A percentile compares a stretch with the other conserved stretches of the same genome.
These are phyloP conservation scores for Babesia ovata DNA, from an alignment of 169 alveolate genomes.

Conservation along the genomic window DNA sequence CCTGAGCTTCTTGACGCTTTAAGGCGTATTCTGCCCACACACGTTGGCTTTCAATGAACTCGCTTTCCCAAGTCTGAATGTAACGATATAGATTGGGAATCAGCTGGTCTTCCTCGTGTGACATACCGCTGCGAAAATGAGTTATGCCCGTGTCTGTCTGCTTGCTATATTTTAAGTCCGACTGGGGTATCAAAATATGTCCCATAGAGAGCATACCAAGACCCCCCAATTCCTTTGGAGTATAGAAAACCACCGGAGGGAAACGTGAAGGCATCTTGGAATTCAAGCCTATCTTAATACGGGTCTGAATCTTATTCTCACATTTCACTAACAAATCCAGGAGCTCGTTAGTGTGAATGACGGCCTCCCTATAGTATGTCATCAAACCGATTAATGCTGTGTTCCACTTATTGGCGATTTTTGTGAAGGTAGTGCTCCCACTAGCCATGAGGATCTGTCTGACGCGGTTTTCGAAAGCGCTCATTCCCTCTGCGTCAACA, in stretches of 20 bases:
- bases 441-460: slow-evolving; percentile 98
- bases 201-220: slow-evolving; percentile 99
- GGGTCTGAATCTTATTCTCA: slow-evolving; percentile 98
- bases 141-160: slow-evolving; percentile 99
- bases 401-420: slow-evolving; percentile 99
- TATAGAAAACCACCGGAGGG: slow-evolving; percentile 99
- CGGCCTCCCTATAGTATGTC: slow-evolving; percentile 99
- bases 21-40: slow-evolving; percentile 99
- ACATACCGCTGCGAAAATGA: slow-evolving; percentile 99
- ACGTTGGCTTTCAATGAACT: slow-evolving; percentile 98
- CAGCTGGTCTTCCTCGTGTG: slow-evolving; percentile 99
- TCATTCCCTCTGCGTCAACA: slow-evolving; percentile 98
- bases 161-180: slow-evolving; percentile 94
- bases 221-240: slow-evolving; percentile 99
- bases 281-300: slow-evolving; percentile 99
- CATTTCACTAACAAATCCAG: slow-evolving; percentile 97
- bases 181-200: slow-evolving; percentile 99
- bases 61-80: slow-evolving; percentile 99
- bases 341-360: slow-evolving; percentile 97
- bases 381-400: slow-evolving; percentile 97
- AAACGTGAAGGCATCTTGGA: slow-evolving; percentile 99
- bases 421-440: slow-evolving; percentile 99
- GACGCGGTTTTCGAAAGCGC: slow-evolving; percentile 94
- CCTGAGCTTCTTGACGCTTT: slow-evolving; percentile 98
- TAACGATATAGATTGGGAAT: slow-evolving; percentile 98